Evolutionary conservation across 78 protist genomes (phyloP).

Genomic region (Protostelium mycophagum): DNA sequence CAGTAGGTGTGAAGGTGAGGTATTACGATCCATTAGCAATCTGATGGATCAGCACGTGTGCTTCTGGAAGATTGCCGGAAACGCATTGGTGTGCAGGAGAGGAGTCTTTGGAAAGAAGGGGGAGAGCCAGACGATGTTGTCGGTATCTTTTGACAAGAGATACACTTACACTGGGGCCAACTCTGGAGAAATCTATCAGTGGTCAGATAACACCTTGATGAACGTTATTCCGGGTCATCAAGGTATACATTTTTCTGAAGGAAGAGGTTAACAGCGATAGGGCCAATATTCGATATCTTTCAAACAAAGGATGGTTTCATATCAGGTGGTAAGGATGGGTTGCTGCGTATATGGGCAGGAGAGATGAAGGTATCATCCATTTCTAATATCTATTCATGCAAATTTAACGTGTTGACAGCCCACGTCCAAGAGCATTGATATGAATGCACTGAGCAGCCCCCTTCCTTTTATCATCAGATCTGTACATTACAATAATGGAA

Average conservation of each 20-base stretch:
- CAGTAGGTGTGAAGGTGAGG: background rate
- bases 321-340: slow-evolving; percentile 22
- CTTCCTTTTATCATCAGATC: background rate
- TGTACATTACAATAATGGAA: background rate
- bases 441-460: background rate
- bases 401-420: background rate
- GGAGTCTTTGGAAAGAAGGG: slow-evolving; percentile 10
- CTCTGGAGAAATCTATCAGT: slow-evolving; percentile 3
- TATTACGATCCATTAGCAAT: background rate
- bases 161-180: slow-evolving; percentile 2
- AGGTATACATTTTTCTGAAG: background rate
- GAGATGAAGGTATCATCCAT: background rate
- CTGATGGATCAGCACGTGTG: slow-evolving; percentile 17
- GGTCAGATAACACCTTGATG: background rate
- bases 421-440: background rate
- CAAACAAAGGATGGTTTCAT: background rate
- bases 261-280: background rate
- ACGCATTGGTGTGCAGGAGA: slow-evolving; percentile 3
- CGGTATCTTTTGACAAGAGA: slow-evolving; percentile 7
- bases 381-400: background rate
- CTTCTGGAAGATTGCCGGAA: slow-evolving; percentile 22
- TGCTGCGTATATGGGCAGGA: slow-evolving; percentile 11
- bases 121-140: background rate
- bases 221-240: background rate
- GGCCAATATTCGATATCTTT: background rate